A percentile compares a stretch with the other conserved stretches of the same genome.
Conservation (phyloP, 163 green algal genomes). For the Scenedesmus sp. region DNA sequence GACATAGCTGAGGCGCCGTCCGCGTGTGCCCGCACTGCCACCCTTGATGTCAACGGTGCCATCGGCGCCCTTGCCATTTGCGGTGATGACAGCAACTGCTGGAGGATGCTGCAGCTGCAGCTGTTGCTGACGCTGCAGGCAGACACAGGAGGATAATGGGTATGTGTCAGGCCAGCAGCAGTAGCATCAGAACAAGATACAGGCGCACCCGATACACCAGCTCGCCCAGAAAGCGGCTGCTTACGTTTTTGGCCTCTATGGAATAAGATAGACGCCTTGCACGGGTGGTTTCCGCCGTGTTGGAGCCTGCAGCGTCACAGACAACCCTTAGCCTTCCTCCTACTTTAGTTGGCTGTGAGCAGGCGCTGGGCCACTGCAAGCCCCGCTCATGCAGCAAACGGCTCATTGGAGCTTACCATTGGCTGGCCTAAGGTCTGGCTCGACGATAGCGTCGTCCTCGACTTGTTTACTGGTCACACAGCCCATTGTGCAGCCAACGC, state of each 20-base stretch:
- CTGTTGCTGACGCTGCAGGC: neutral
- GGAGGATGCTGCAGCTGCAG: neutral
- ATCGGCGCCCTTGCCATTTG: neutral
- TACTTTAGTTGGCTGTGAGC: neutral
- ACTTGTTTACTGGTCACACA: constrained; percentile 30
- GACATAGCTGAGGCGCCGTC: constrained; percentile 69
- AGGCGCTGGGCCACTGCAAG: neutral
- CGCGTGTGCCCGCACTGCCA: neutral
- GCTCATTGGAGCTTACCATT: neutral
- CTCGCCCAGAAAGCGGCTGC: neutral
- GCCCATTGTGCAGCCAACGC: constrained; percentile 17
- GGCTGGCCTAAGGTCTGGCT: neutral
- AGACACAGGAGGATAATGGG: neutral
- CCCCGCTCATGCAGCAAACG: neutral
- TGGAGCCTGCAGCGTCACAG: constrained; percentile 5
- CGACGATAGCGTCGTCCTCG: neutral
- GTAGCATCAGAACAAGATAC: neutral
- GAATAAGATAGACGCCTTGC: constrained; percentile 26
- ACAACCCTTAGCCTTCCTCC: neutral
- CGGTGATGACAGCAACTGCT: neutral
- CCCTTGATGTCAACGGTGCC: neutral
- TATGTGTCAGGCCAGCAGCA: neutral
- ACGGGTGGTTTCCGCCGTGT: constrained; percentile 15
- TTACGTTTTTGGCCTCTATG: constrained; percentile 8
- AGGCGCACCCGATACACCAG: neutral